A percentile compares a stretch with the other conserved stretches of the same genome.
These are phyloP conservation scores for Blastocystis sp. DNA, from an alignment of 352 stramenopile genomes.

Conservation along the genomic window DNA sequence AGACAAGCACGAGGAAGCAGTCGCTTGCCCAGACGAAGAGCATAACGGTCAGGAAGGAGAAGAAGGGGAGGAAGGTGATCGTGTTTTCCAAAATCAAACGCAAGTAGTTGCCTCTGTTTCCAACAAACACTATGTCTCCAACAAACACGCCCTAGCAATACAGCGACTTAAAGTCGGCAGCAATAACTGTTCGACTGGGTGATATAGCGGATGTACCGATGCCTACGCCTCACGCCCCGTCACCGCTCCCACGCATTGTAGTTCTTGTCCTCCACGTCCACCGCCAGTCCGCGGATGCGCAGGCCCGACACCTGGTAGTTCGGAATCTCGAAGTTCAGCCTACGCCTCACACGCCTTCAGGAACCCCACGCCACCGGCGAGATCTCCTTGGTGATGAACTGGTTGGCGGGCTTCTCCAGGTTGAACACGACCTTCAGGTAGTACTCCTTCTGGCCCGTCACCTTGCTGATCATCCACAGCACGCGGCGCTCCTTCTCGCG, in stretches of 20 bases:
- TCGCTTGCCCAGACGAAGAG: not conserved
- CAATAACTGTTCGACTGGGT: constrained; percentile 95
- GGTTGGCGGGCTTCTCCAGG: constrained; percentile 70
- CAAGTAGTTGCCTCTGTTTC: not conserved
- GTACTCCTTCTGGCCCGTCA: constrained; percentile 71
- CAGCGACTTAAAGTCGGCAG: constrained; percentile 84
- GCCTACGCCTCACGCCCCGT: no score
- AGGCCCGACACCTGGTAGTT: constrained; percentile 99
- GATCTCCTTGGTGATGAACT: constrained; percentile 59
- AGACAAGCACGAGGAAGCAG: not conserved
- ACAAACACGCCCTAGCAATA: constrained; percentile 33
- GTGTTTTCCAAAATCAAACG: not conserved
- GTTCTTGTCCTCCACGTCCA: no score
- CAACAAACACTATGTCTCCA: not conserved
- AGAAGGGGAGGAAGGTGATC: not conserved
- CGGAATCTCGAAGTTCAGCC: constrained; percentile 97
- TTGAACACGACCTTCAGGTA: constrained; percentile 71
- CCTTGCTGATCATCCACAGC: constrained; percentile 92
- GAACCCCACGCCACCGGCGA: constrained; percentile 3
- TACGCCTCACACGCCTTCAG: not conserved
- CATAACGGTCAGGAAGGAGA: not conserved
- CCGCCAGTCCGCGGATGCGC: constrained; percentile 56
- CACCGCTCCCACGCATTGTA: no score
- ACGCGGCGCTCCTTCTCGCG: constrained; percentile 89
- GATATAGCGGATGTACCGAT: constrained; percentile 95